Evolutionary conservation across 129 eudicot species (phyloP).

Genomic region (Flaveria linearis): DNA sequence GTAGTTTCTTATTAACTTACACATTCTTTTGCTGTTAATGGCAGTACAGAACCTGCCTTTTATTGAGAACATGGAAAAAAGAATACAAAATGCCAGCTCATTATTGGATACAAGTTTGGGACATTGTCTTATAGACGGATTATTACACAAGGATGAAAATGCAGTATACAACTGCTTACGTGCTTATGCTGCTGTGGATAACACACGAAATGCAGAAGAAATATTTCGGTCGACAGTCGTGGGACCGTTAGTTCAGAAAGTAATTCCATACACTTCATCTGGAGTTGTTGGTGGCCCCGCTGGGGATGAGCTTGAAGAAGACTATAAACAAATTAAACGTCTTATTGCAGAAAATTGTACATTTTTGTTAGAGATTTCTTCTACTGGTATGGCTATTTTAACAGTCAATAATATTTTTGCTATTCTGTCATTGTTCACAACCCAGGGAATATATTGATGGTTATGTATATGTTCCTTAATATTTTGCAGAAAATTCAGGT

Average conservation of each 20-base stretch:
- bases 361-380: slow-evolving; percentile 83
- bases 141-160: slow-evolving; percentile 83
- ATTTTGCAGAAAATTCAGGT: slow-evolving; percentile 90
- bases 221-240: slow-evolving; percentile 79
- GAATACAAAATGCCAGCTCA: slow-evolving; percentile 80
- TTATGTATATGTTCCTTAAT: background rate
- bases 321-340: slow-evolving; percentile 58
- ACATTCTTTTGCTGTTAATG: slow-evolving; percentile 44
- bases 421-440: background rate
- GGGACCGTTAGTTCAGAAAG: slow-evolving; percentile 70
- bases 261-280: slow-evolving; percentile 57
- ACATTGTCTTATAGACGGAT: slow-evolving; percentile 90
- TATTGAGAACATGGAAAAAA: slow-evolving; percentile 89
- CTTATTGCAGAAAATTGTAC: slow-evolving; percentile 76
- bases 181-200: slow-evolving; percentile 97
- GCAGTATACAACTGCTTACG: slow-evolving; percentile 97
- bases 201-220: slow-evolving; percentile 83
- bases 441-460: slow-evolving; percentile 1
- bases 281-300: slow-evolving; percentile 50
- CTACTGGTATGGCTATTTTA: slow-evolving; percentile 50
- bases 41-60: slow-evolving; percentile 99
- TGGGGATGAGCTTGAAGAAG: slow-evolving; percentile 87
- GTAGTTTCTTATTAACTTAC: slow-evolving; percentile 25
- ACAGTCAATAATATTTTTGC: slow-evolving; percentile 2
- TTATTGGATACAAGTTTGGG: slow-evolving; percentile 90